Base-by-base conservation (phyloP, 176 grass and related monocot species). In the Paspalum vaginatum region DNA sequence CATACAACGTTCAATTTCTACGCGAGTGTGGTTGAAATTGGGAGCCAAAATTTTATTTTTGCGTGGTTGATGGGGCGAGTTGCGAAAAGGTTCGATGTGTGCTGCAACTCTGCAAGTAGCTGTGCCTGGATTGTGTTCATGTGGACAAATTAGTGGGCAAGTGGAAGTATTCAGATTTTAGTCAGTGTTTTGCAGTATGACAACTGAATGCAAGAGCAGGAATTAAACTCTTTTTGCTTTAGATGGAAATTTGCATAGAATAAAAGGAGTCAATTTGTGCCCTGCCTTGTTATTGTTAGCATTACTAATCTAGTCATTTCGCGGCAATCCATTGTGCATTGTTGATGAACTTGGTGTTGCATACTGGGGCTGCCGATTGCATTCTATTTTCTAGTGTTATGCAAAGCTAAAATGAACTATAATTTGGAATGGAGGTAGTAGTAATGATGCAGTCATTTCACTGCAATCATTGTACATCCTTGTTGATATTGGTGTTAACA, bases 31-130 rank as follows among this genome's bases (percentile, higher is more conserved):
- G 26, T 11, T 37, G 9, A 21, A 40, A 40, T 53, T 55, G 27
- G 49, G 71, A 6, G 9, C 40, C 10, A 13, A 5, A 55, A 22
- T 74, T 22, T 74, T 32, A 41, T 73, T 56, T 56, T 21, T 4
- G 51, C 13, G 16, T 50, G 39, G 68, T 53, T 38, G 32, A 42
- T 74, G 1, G 71, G 9, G 39, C 20, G 37, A 57, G 42, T 9
- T 42, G n/a, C 57, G n/a, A 37, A 8, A 42, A 42, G 2, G 18
- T 11, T 55, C 18, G 5, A 20, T 27, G 25, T 69, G 57, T 48
- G 50, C 26, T 80, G 40, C 68, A 16, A 17, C 12, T 70, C 26
- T 80, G 40, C 68, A 16, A 17, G 22, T 70, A 70, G 21, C 22
- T 70, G 9, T 47, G 46, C 25, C 44, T 8, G 11, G 45, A 27